These are phyloP conservation scores for Thelonectria rubi DNA, from an alignment of 2,329 filamentous ascomycete species.

Conservation along the genomic window DNA sequence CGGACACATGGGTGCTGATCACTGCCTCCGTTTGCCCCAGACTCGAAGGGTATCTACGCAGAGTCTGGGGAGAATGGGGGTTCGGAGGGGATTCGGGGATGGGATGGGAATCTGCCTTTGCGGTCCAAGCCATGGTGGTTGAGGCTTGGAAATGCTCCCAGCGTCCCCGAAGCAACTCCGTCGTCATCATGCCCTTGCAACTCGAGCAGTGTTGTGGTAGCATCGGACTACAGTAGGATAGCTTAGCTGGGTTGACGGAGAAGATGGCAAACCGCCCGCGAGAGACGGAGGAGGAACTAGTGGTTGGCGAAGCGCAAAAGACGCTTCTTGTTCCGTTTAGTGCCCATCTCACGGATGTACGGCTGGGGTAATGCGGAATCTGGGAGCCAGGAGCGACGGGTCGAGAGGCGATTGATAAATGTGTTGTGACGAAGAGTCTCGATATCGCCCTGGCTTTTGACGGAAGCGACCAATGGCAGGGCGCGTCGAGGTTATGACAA, in stretches of 20 bases:
- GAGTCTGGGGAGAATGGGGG: constrained; percentile 11
- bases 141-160: constrained; percentile 1
- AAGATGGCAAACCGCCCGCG: not conserved
- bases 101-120: not conserved
- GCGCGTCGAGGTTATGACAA: constrained; percentile 34
- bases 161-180: not conserved
- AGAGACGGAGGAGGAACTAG: constrained; percentile 3
- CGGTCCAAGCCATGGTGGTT: not conserved
- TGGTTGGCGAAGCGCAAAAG: not conserved
- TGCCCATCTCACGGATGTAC: constrained; percentile 13
- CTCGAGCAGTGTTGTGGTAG: not conserved
- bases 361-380: constrained; percentile 5
- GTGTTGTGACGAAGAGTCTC: not conserved
- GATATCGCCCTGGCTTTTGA: constrained; percentile 35
- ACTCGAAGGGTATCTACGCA: not conserved
- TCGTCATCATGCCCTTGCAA: not conserved
- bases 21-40: not conserved
- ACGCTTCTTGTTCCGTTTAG: not conserved
- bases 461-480: constrained; percentile 31
- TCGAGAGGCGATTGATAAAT: constrained; percentile 4
- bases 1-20: constrained; percentile 33
- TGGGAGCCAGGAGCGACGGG: not conserved
- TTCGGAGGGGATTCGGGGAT: not conserved
- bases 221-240: not conserved
- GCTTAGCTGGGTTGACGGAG: not conserved